Conservation (phyloP, 495 filamentous ascomycete species). For the Tuber brumale region DNA sequence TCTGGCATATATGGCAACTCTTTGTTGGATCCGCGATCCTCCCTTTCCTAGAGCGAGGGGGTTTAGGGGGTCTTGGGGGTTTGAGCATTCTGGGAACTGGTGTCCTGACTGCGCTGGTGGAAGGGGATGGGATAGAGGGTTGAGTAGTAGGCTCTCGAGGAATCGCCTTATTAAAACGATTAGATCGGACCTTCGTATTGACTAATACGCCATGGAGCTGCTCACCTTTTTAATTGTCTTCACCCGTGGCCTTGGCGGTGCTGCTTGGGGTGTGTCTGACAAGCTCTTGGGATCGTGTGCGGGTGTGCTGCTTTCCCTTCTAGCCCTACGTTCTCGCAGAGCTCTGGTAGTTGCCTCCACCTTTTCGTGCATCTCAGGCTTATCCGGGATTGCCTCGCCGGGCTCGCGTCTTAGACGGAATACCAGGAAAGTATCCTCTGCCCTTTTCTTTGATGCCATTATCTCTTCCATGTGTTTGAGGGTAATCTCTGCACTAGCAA, state of each 20-base stretch:
- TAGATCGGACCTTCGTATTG: constrained; percentile 23
- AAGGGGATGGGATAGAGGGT: constrained; percentile 9
- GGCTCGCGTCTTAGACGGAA: constrained; percentile 36
- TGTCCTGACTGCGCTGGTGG: constrained; percentile 6
- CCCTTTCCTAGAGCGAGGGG: constrained; percentile 39
- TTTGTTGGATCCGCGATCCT: constrained; percentile 43
- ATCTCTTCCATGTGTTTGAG: constrained; percentile 39
- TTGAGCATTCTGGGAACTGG: constrained; percentile 13
- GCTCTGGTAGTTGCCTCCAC: constrained; percentile 16
- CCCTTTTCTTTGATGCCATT: constrained; percentile 39
- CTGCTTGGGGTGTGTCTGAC: constrained; percentile 17
- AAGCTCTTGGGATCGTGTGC: constrained; percentile 22
- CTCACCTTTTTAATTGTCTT: constrained; percentile 42
- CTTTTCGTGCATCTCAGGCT: constrained; percentile 17
- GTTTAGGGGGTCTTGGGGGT: constrained; percentile 27
- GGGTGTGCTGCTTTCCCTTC: constrained; percentile 36
- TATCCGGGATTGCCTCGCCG: constrained; percentile 22
- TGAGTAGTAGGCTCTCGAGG: constrained; percentile 29
- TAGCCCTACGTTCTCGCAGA: constrained; percentile 20
- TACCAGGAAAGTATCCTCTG: constrained; percentile 36
- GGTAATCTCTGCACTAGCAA: constrained; percentile 36
- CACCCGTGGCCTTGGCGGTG: constrained; percentile 32
- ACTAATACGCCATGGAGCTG: not conserved
- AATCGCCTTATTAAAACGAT: constrained; percentile 30
- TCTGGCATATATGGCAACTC: constrained; percentile 39